phyloP scores from a whole-genome alignment of 179 eudicot genomes.

The Beta lomatogona region DNA sequence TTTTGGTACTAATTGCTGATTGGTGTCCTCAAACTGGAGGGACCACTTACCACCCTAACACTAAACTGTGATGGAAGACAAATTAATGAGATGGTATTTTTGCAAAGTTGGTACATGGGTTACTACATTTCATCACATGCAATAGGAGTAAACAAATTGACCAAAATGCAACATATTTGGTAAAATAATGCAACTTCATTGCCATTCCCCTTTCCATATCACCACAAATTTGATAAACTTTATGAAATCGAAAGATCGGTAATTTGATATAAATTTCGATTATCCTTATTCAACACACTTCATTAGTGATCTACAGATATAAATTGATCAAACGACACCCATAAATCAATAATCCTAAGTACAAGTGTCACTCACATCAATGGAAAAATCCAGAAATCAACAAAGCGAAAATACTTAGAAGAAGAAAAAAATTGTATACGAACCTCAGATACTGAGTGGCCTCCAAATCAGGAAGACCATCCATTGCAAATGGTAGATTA shows the following conservation, averaged over 20 bases:
- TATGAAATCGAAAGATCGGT: not conserved
- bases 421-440: not conserved
- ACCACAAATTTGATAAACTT: not conserved
- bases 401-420: not conserved
- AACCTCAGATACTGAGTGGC: slow-evolving; percentile 14
- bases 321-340: not conserved
- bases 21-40: not conserved
- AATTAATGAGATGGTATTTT: not conserved
- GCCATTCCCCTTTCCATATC: not conserved
- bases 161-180: not conserved
- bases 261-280: no score
- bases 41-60: not conserved
- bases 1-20: not conserved
- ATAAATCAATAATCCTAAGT: not conserved
- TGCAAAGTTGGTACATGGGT: not conserved
- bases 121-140: not conserved
- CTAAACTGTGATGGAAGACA: not conserved
- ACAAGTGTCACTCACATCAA: not conserved
- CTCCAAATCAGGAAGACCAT: slow-evolving; percentile 9
- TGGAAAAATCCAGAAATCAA: not conserved
- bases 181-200: not conserved
- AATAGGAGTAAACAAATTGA: not conserved
- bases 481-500: not conserved
- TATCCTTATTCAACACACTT: not conserved
- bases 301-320: not conserved